Evolutionary conservation across 345 rosid genomes (phyloP).

Genomic region (Citrus australasica): DNA sequence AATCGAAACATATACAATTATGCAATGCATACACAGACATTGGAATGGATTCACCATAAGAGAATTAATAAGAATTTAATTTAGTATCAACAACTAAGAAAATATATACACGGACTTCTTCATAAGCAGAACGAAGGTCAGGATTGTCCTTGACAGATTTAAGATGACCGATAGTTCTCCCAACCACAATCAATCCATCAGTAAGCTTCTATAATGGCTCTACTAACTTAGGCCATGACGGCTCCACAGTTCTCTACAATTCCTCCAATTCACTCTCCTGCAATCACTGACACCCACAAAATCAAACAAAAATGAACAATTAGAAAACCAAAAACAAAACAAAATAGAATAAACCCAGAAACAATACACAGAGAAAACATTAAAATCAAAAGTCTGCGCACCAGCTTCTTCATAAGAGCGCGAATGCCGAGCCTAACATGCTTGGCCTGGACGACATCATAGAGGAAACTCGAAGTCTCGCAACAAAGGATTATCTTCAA

Average conservation of each 20-base stretch:
- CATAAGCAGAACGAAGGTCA: constrained; percentile 88
- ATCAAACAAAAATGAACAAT: too few relatives aligned
- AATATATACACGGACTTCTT: constrained; percentile 51
- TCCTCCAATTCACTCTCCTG: constrained; percentile 76
- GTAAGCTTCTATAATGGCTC: constrained; percentile 88
- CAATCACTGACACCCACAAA: neutral
- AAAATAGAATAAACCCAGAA: neutral
- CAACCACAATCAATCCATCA: constrained; percentile 66
- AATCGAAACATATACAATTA: neutral
- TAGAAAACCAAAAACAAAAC: neutral
- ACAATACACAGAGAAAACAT: neutral
- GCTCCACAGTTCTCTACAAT: constrained; percentile 64
- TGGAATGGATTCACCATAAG: too few relatives aligned
- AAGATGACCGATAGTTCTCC: constrained; percentile 78
- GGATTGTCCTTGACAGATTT: constrained; percentile 78
- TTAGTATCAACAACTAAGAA: neutral
- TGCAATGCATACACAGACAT: too few relatives aligned
- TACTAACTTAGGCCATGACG: constrained; percentile 81
- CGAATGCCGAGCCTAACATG: constrained; percentile 75
- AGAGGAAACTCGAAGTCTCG: constrained; percentile 68
- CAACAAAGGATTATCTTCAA: constrained; percentile 61
- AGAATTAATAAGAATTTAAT: too few relatives aligned
- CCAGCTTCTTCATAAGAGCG: constrained; percentile 59
- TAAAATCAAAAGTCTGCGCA: constrained; percentile 8
- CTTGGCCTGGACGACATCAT: constrained; percentile 49